Evolutionary conservation across 2,329 filamentous ascomycete genomes (phyloP).

Genomic region (Nothophoma quercina): DNA sequence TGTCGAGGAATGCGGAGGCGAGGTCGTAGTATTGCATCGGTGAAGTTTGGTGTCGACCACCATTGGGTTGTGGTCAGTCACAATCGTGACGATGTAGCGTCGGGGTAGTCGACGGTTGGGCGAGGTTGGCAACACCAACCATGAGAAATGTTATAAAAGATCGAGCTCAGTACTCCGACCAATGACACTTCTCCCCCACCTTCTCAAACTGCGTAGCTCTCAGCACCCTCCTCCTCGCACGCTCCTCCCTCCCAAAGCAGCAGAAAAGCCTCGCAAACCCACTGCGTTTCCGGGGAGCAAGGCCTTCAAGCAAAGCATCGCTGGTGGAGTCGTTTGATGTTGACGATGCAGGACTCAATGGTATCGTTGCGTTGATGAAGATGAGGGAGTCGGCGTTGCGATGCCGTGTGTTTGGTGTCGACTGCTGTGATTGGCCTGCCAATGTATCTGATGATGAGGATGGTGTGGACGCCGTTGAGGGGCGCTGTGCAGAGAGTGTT

Average conservation of each 20-base stretch:
- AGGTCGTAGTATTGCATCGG: too few relatives aligned
- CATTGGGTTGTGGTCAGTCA: too few relatives aligned
- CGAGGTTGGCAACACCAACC: too few relatives aligned
- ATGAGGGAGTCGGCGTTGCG: conserved; percentile 34
- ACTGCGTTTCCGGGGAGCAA: conserved; percentile 39
- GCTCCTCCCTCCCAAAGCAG: conserved; percentile 45
- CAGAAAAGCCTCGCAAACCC: conserved; percentile 42
- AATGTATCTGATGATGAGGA: conserved; percentile 12
- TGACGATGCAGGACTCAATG: conserved; percentile 38
- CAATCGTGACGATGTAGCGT: too few relatives aligned
- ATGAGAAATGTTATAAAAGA: too few relatives aligned
- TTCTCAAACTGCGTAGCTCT: conserved; percentile 38
- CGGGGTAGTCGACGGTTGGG: too few relatives aligned
- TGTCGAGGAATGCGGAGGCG: too few relatives aligned
- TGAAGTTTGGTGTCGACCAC: too few relatives aligned
- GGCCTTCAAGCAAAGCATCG: conserved; percentile 34
- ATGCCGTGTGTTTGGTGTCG: neutral
- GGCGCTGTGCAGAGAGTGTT: too few relatives aligned
- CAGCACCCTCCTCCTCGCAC: conserved; percentile 31
- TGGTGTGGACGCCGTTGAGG: conserved; percentile 11
- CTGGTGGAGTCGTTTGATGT: conserved; percentile 18
- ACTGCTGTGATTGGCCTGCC: neutral
- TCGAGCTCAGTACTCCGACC: conserved; percentile 43
- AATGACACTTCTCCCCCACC: conserved; percentile 41
- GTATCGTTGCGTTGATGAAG: conserved; percentile 47